Evolutionary conservation across 2,329 filamentous ascomycete genomes (phyloP).

Genomic region (Pseudomassariella vexata): DNA sequence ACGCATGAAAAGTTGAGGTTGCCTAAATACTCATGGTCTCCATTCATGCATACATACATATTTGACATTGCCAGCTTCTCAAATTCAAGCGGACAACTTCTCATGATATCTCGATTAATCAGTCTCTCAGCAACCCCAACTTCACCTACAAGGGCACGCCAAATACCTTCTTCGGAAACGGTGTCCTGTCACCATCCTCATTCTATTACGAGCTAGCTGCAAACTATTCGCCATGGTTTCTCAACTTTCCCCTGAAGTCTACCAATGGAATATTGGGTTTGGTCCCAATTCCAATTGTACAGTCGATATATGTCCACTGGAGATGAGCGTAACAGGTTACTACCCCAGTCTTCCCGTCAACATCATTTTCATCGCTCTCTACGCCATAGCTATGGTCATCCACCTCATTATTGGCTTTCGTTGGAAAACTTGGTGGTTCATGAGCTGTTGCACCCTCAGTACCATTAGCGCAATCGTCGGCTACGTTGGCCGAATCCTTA

Average conservation of each 20-base stretch:
- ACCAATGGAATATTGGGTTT: slow-evolving; percentile 20
- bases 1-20: too few species aligned
- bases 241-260: not conserved
- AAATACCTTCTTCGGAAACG: too few species aligned
- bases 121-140: too few species aligned
- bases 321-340: slow-evolving; percentile 41
- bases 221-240: not conserved
- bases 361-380: slow-evolving; percentile 34
- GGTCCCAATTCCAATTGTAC: slow-evolving; percentile 45
- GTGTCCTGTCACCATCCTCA: too few species aligned
- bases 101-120: too few species aligned
- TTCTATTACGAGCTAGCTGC: too few species aligned
- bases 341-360: slow-evolving; percentile 38
- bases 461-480: slow-evolving; percentile 54
- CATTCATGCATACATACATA: too few species aligned
- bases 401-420: slow-evolving; percentile 39
- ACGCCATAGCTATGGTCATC: slow-evolving; percentile 38
- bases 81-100: too few species aligned
- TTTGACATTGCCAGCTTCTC: too few species aligned
- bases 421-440: slow-evolving; percentile 43
- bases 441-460: slow-evolving; percentile 48
- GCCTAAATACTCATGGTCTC: too few species aligned
- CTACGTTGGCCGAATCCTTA: slow-evolving; percentile 54
- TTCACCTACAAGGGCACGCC: too few species aligned
- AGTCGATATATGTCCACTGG: slow-evolving; percentile 38